These are phyloP conservation scores for Talaromyces albobiverticillius DNA, from an alignment of 2,329 filamentous ascomycete species.

Conservation along the genomic window DNA sequence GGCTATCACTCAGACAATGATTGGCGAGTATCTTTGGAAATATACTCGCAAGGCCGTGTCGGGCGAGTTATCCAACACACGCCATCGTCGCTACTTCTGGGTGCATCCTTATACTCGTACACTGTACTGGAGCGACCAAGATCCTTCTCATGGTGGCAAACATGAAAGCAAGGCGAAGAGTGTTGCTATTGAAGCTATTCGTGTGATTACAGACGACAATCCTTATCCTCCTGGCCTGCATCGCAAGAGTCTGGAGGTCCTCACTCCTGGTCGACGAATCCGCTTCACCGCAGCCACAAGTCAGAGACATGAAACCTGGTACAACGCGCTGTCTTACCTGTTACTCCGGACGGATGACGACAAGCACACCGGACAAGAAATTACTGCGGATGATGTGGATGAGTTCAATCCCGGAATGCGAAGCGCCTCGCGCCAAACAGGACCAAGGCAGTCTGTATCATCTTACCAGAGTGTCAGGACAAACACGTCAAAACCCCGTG, in stretches of 20 bases:
- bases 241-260: slow-evolving; percentile 85
- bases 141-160: slow-evolving; percentile 76
- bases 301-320: slow-evolving; percentile 96
- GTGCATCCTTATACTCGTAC: slow-evolving; percentile 96
- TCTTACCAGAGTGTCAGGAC: slow-evolving; percentile 76
- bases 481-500: slow-evolving; percentile 58
- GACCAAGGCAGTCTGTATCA: slow-evolving; percentile 62
- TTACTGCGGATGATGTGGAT: slow-evolving; percentile 60
- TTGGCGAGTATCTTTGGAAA: slow-evolving; percentile 98
- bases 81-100: slow-evolving; percentile 97
- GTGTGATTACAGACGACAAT: slow-evolving; percentile 91
- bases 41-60: slow-evolving; percentile 95
- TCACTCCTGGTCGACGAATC: slow-evolving; percentile 82
- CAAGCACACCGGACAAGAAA: slow-evolving; percentile 56
- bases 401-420: slow-evolving; percentile 77
- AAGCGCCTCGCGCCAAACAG: slow-evolving; percentile 54
- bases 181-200: slow-evolving; percentile 87
- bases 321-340: slow-evolving; percentile 92
- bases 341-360: slow-evolving; percentile 68
- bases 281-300: slow-evolving; percentile 94
- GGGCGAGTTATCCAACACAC: slow-evolving; percentile 79
- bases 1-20: slow-evolving; percentile 99
- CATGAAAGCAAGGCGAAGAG: slow-evolving; percentile 80
- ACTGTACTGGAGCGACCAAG: slow-evolving; percentile 91
- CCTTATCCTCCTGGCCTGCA: slow-evolving; percentile 92